Conservation (phyloP, 2,329 filamentous ascomycete genomes). For the Pochonia chlamydosporia region DNA sequence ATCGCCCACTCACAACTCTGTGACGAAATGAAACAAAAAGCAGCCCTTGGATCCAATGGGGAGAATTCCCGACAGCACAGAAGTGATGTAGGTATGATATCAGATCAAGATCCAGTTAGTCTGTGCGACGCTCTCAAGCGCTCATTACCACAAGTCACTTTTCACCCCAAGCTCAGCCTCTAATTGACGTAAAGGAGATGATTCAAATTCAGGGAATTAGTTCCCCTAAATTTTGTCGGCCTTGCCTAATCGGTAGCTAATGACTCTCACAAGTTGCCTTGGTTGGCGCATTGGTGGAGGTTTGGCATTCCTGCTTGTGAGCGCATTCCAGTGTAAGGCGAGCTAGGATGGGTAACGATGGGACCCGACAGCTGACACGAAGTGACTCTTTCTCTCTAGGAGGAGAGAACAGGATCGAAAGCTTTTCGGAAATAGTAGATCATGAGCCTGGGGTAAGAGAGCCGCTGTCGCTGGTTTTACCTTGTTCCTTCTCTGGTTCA, state of each 20-base stretch:
- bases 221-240: background rate
- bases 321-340: conserved; percentile 8
- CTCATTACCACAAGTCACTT: background rate
- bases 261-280: background rate
- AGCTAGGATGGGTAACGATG: background rate
- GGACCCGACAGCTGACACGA: background rate
- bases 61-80: background rate
- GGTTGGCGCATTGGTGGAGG: conserved; percentile 1
- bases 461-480: background rate
- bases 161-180: background rate
- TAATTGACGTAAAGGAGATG: conserved; percentile 1
- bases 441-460: background rate
- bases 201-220: background rate
- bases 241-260: background rate
- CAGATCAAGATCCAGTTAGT: background rate
- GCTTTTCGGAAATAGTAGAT: background rate
- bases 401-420: background rate
- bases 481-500: background rate
- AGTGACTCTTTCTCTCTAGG: background rate
- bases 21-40: background rate
- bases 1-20: background rate
- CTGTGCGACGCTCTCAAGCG: background rate
- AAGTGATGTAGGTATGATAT: background rate
- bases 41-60: background rate
- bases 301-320: conserved; percentile 1